phyloP scores from a whole-genome alignment of 495 filamentous ascomycete genomes.

The Lepidopterella palustris region DNA sequence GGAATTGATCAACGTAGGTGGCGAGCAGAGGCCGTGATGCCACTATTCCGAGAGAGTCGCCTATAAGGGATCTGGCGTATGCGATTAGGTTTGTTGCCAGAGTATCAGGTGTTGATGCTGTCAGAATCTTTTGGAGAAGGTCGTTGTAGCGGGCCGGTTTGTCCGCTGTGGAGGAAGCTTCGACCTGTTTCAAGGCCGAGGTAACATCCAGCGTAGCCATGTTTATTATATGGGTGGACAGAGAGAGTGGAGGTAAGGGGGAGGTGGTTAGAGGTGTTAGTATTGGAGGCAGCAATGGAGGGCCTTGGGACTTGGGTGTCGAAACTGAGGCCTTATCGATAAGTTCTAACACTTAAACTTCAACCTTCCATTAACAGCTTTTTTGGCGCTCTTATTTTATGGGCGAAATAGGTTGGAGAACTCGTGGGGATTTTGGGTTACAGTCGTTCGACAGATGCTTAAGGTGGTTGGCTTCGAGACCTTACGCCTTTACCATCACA shows the following conservation, averaged over 20 bases:
- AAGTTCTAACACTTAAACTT: too few species aligned
- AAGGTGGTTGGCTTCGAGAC: too few species aligned
- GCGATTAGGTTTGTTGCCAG: constrained; percentile 60
- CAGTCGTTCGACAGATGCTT: too few species aligned
- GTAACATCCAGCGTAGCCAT: constrained; percentile 58
- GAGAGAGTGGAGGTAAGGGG: not conserved
- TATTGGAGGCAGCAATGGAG: not conserved
- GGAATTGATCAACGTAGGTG: constrained; percentile 56
- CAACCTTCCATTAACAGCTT: too few species aligned
- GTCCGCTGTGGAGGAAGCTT: constrained; percentile 46
- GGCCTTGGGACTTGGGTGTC: not conserved
- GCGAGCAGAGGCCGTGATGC: constrained; percentile 64
- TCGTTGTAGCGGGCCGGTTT: constrained; percentile 58
- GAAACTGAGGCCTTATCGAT: not conserved
- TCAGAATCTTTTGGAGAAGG: constrained; percentile 59
- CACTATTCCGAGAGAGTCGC: constrained; percentile 65
- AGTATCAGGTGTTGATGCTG: constrained; percentile 47
- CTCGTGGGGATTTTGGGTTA: too few species aligned
- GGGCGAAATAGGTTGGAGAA: too few species aligned
- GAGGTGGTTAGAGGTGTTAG: not conserved
- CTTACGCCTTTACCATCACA: too few species aligned
- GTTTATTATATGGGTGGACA: not conserved
- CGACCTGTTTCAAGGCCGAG: constrained; percentile 49
- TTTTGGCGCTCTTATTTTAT: too few species aligned
- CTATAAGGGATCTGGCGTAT: constrained; percentile 62